phyloP scores from a whole-genome alignment of 2,329 filamentous ascomycete genomes.

The Thielaviopsis euricoi region DNA sequence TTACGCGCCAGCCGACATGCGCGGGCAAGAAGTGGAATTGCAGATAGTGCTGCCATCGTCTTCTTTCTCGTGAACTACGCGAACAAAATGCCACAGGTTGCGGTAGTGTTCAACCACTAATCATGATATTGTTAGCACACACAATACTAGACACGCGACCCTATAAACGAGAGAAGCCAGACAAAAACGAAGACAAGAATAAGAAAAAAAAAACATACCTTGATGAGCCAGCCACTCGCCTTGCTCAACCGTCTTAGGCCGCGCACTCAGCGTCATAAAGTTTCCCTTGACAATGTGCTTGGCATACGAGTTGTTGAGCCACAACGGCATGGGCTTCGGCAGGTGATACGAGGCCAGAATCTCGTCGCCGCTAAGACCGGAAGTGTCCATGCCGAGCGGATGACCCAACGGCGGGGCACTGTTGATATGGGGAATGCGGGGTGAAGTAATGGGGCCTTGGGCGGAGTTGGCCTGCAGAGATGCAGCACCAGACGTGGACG shows the following conservation, averaged over 20 bases:
- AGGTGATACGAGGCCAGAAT: constrained; percentile 44
- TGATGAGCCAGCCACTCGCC: constrained; percentile 95
- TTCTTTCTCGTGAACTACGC: constrained; percentile 75
- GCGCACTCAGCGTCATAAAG: constrained; percentile 87
- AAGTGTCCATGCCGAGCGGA: constrained; percentile 52
- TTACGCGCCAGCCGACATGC: constrained; percentile 87
- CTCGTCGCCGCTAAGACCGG: constrained; percentile 35
- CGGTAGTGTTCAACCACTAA: constrained; percentile 85
- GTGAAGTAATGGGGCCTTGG: not conserved
- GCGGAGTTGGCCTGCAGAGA: constrained; percentile 18
- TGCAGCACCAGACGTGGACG: constrained; percentile 9
- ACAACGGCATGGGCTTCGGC: constrained; percentile 51
- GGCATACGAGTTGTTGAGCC: constrained; percentile 59
- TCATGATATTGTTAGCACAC: constrained; percentile 10
- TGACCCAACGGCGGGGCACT: constrained; percentile 48
- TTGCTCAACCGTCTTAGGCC: constrained; percentile 82
- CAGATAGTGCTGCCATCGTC: constrained; percentile 64
- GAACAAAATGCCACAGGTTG: constrained; percentile 75
- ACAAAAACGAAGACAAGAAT: not conserved
- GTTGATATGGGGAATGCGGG: constrained; percentile 37
- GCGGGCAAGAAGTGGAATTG: constrained; percentile 68
- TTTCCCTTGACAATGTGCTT: constrained; percentile 92
- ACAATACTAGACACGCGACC: not conserved
- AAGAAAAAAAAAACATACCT: constrained; percentile 36
- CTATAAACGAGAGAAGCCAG: not conserved